Conservation (phyloP, 176 grass and related monocot genomes). For the Zoysia pacifica region DNA sequence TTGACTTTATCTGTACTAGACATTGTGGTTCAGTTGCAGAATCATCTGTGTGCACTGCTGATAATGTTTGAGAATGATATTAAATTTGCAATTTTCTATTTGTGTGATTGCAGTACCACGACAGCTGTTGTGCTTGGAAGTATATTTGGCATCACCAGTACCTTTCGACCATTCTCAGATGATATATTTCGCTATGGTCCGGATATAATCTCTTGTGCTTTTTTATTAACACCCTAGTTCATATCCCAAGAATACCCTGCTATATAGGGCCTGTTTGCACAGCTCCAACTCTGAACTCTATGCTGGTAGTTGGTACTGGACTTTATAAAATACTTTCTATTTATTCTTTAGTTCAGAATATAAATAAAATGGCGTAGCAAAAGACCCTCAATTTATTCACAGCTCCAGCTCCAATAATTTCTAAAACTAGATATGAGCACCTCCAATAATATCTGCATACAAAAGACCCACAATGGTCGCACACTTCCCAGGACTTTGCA, state of each 20-base stretch:
- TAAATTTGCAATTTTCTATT: constrained; percentile 30
- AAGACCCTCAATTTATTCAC: too few species aligned
- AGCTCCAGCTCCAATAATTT: too few species aligned
- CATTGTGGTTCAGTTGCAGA: constrained; percentile 1
- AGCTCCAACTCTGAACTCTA: too few species aligned
- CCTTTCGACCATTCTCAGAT: constrained; percentile 75
- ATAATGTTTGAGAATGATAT: constrained; percentile 7
- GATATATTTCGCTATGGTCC: constrained; percentile 84
- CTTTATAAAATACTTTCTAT: too few species aligned
- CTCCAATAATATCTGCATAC: too few species aligned
- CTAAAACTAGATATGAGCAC: too few species aligned
- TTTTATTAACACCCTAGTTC: constrained; percentile 3
- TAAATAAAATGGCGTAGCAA: too few species aligned
- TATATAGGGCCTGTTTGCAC: not conserved
- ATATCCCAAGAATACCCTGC: constrained; percentile 1
- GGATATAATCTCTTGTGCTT: constrained; percentile 28
- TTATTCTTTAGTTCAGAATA: too few species aligned
- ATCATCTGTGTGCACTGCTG: constrained; percentile 22
- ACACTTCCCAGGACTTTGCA: too few species aligned
- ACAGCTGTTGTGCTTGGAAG: constrained; percentile 67
- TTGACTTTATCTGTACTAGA: constrained; percentile 1
- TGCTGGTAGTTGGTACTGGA: too few species aligned
- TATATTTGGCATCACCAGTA: constrained; percentile 88
- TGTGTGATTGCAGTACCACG: constrained; percentile 53
- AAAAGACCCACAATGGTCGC: too few species aligned